Percentiles rank a stretch among this genome's conserved stretches.
phyloP scores from a whole-genome alignment of 352 stramenopile species.

The Globisporangium barbulae region DNA sequence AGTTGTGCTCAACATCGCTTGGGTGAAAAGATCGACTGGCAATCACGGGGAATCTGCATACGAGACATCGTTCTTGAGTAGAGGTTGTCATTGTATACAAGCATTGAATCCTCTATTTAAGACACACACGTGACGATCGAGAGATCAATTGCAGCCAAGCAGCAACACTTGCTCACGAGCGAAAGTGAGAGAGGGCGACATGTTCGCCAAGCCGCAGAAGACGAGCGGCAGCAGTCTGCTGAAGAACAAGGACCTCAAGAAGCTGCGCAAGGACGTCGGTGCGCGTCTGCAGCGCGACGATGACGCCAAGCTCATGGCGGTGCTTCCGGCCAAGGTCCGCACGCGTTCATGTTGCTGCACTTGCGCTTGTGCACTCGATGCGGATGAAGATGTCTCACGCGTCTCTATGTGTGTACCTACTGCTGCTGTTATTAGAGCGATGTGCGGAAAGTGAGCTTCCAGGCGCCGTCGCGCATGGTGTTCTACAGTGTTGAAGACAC shows the following conservation, averaged over 20 bases:
- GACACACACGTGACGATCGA: too few species aligned
- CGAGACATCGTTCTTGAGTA: too few species aligned
- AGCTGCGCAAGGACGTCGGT: slow-evolving; percentile 62
- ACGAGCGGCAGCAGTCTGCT: slow-evolving; percentile 75
- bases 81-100: too few species aligned
- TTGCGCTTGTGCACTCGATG: background rate
- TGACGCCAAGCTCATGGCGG: slow-evolving; percentile 31
- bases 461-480: slow-evolving; percentile 67
- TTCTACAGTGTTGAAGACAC: slow-evolving; percentile 60
- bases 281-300: slow-evolving; percentile 38
- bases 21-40: too few species aligned
- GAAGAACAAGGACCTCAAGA: slow-evolving; percentile 86
- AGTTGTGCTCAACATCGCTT: too few species aligned
- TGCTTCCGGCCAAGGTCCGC: slow-evolving; percentile 45
- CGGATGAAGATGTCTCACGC: too few species aligned
- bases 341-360: background rate
- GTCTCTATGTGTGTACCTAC: background rate
- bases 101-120: too few species aligned
- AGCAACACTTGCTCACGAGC: background rate
- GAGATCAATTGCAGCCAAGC: background rate
- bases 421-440: slow-evolving; percentile 19
- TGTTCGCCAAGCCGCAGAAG: slow-evolving; percentile 83
- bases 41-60: too few species aligned
- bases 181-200: slow-evolving; percentile 14
- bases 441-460: slow-evolving; percentile 77